Evolutionary conservation across 345 rosid species (phyloP).

Genomic region (Mangifera indica): DNA sequence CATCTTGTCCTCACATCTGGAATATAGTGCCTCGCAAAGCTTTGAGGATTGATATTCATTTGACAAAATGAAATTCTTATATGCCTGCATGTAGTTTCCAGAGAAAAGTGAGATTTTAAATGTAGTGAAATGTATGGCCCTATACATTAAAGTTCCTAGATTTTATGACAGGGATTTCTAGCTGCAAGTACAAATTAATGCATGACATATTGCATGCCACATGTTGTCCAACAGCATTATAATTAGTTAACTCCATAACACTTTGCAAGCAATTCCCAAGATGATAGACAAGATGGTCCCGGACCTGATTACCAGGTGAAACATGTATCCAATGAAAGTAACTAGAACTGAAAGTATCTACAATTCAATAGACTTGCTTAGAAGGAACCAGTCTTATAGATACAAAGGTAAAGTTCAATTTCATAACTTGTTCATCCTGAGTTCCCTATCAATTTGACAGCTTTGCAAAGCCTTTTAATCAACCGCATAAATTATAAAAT

Average conservation of each 20-base stretch:
- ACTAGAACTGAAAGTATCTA: neutral
- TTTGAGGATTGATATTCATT: constrained; percentile 84
- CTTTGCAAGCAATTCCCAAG: neutral
- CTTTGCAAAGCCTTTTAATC: too few species aligned
- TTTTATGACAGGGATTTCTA: neutral
- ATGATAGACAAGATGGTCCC: neutral
- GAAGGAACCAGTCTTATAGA: too few species aligned
- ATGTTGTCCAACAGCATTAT: neutral
- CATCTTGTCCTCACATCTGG: constrained; percentile 92
- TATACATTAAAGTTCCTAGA: neutral
- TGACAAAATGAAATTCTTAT: constrained; percentile 62
- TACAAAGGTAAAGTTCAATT: too few species aligned
- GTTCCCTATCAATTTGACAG: too few species aligned
- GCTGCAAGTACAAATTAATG: too few species aligned
- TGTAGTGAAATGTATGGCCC: neutral
- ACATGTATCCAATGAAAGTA: neutral
- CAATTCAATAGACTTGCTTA: neutral
- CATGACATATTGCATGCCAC: neutral
- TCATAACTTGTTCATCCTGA: too few species aligned
- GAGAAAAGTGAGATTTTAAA: constrained; percentile 17
- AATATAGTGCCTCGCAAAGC: constrained; percentile 77
- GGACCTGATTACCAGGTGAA: neutral
- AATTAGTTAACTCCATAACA: neutral
- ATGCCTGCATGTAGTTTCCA: constrained; percentile 50
- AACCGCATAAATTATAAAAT: too few species aligned